These are phyloP conservation scores for Tricladium varicosporioides DNA, from an alignment of 2,329 filamentous ascomycete species.

Conservation along the genomic window DNA sequence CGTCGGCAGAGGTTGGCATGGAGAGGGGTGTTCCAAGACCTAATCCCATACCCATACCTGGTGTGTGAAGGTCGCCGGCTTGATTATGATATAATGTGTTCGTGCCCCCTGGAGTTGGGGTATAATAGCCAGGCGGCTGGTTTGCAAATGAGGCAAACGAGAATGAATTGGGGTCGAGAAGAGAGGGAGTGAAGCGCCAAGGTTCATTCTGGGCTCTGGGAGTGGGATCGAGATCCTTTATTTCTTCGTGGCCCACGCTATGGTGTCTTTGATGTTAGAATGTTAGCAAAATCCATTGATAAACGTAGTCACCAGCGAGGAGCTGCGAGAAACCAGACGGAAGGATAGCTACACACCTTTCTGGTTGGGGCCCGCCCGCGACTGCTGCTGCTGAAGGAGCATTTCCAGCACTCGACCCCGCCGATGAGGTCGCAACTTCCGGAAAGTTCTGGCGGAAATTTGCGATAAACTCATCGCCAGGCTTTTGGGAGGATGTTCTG, in stretches of 20 bases:
- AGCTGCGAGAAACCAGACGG: not conserved
- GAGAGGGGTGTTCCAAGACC: slow-evolving; percentile 67
- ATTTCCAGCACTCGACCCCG: slow-evolving; percentile 42
- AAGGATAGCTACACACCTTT: slow-evolving; percentile 9
- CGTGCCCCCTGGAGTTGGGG: slow-evolving; percentile 78
- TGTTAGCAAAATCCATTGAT: slow-evolving; percentile 9
- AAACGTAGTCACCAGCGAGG: not conserved
- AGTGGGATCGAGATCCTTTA: slow-evolving; percentile 80
- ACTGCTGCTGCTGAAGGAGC: slow-evolving; percentile 20
- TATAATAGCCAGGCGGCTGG: slow-evolving; percentile 81
- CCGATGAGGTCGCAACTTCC: slow-evolving; percentile 55
- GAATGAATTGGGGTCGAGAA: slow-evolving; percentile 83
- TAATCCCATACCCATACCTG: slow-evolving; percentile 69
- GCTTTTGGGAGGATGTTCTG: slow-evolving; percentile 71
- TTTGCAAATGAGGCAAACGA: slow-evolving; percentile 77
- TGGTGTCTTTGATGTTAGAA: slow-evolving; percentile 24
- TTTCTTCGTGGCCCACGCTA: slow-evolving; percentile 32
- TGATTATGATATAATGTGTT: slow-evolving; percentile 80
- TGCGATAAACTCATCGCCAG: slow-evolving; percentile 78
- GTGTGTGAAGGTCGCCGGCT: slow-evolving; percentile 84
- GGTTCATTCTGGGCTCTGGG: slow-evolving; percentile 76
- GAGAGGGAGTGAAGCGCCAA: slow-evolving; percentile 85
- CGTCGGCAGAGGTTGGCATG: slow-evolving; percentile 66
- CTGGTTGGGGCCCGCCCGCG: slow-evolving; percentile 29
- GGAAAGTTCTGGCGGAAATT: slow-evolving; percentile 84